Evolutionary conservation across 495 filamentous ascomycete species (phyloP), one percentile per base, ranked within the genome.

Genomic region (Aspergillus mulundensis): DNA sequence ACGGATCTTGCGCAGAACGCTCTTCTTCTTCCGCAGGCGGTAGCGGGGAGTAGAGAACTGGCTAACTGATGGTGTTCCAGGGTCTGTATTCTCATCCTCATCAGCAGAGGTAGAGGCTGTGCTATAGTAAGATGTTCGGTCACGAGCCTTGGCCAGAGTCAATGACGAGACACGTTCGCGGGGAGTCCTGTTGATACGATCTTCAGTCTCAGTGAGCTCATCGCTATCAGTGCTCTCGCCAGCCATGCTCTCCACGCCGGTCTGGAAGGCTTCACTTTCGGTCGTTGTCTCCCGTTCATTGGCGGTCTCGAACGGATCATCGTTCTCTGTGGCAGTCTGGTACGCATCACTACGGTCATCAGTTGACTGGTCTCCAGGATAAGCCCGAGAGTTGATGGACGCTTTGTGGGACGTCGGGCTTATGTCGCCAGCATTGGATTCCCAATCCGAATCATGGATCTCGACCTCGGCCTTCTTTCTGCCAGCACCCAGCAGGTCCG

Each of bases 241-340:
- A 52, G 87, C 82, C 61, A 95, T 84, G 57, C 79, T 86, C 70
- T 97, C 94, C 18, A 83, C 78, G 20, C 89, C 90, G 14, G 94
- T 97, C 67, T 95, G 88, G 83, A 96, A 96, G 44, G 90, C 90
- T 56, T 97, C 94, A 28, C 90, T 96, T 71, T 96, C 92, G 3
- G 84, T 87, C 19, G 75, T 68, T 5, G 87, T 90, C 34, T 77
- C 88, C 3, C 82, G 81, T 71, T 95, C 91, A 58, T 91, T 86
- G 3, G 90, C 89, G 0, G 74, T 77, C 69, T 95, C 90, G 58
- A 95, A 96, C 18, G 89, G 86, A 69, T 92, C 89, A 56, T 89
- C 87, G 14, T 84, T 84, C 61, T 95, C 91, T 54, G 88, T 88
- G 24, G 90, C 89, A 20, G 89, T 95, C 54, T 95, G 89, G 60